Evolutionary conservation across 352 stramenopile species (phyloP), one percentile per base, ranked within the genome.

Genomic region (Bremia lactucae): DNA sequence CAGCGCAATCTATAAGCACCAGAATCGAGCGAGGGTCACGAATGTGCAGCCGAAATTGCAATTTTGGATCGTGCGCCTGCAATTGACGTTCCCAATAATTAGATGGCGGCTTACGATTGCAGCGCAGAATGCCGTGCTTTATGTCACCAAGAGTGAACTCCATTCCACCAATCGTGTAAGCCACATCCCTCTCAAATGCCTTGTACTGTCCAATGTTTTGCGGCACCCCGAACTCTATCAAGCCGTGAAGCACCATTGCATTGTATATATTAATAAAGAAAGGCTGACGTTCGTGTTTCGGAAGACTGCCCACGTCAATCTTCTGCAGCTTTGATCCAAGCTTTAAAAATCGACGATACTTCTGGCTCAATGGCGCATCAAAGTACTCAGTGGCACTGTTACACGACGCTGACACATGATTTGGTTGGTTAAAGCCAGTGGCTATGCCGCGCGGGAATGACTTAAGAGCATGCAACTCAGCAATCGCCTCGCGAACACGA

Each of bases 201-300:
- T 76, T 79, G 63, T 85, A 88, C 52, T 90, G 77, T 3, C 73
- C 76, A 3, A 78, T 61, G 29, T 87, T 93, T 49, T 93, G 75
- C n/a, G 80, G 80, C 23, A 86, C 62, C 18, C 77, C 77, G 33
- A 93, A 87, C 53, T 90, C 80, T 41, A 93, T 76, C 21, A 90
- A 59, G 6, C 77, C 80, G 41, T 93, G 80, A 19, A 93, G 65
- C 34, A 88, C 80, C 80, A 90, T 90, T 2, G 72, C 74, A 50
- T 93, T 93, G 65, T 90, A 90, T 37, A 90, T 65, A 60, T 93
- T 93, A 70, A 93, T 90, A 42, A 93, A 93, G 42, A 93, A 93
- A 1, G 78, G 71, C 42, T 90, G 80, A 4, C 78, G 77, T 33
- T 90, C 80, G 46, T 90, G 76, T 54, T 88, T 90, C 7, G 78